Evolutionary conservation across 2,329 filamentous ascomycete genomes (phyloP).

Genomic region (Pleurostoma richardsiae): DNA sequence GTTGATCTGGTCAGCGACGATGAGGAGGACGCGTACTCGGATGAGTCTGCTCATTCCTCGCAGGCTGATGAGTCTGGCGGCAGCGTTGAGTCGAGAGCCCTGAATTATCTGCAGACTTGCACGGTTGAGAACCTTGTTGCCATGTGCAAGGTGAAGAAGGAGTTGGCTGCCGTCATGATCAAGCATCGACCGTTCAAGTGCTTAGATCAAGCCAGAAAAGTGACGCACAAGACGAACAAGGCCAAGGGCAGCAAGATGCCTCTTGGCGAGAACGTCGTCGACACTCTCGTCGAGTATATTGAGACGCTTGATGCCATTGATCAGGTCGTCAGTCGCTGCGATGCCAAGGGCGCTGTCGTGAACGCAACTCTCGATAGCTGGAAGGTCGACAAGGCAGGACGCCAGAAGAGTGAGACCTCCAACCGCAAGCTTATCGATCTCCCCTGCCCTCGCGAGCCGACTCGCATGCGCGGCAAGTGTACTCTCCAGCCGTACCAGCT

Average conservation of each 20-base stretch:
- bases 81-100: constrained; percentile 39
- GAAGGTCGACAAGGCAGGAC: constrained; percentile 44
- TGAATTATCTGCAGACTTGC: constrained; percentile 81
- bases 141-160: constrained; percentile 69
- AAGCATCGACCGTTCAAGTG: constrained; percentile 68
- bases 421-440: constrained; percentile 28
- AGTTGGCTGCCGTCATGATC: constrained; percentile 64
- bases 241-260: constrained; percentile 40
- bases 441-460: constrained; percentile 59
- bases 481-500: constrained; percentile 90
- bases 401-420: constrained; percentile 21
- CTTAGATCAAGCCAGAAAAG: constrained; percentile 60
- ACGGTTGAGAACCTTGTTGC: constrained; percentile 72
- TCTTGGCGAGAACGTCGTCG: constrained; percentile 48
- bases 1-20: constrained; percentile 30
- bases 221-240: constrained; percentile 43
- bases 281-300: constrained; percentile 64
- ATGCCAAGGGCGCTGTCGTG: constrained; percentile 59
- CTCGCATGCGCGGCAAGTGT: constrained; percentile 70
- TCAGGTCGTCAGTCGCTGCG: constrained; percentile 71
- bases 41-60: constrained; percentile 5
- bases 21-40: constrained; percentile 27
- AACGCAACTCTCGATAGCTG: constrained; percentile 40
- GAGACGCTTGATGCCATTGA: constrained; percentile 79
- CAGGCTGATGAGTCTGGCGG: constrained; percentile 19